Evolutionary conservation across 2,329 filamentous ascomycete genomes (phyloP).

Genomic region (Trichoderma polysporum): DNA sequence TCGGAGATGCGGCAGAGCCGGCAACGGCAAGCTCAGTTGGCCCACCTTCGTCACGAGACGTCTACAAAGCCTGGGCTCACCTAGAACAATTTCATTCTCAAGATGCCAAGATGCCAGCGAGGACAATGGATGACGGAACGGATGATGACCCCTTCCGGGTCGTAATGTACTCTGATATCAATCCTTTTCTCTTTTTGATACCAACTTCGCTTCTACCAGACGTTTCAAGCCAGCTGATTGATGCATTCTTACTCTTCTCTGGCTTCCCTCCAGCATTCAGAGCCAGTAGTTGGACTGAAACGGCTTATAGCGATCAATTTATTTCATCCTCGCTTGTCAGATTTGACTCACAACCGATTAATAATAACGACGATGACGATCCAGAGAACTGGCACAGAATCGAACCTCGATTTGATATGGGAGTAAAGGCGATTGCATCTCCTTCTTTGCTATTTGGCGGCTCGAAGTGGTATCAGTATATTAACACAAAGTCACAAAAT

Average conservation of each 20-base stretch:
- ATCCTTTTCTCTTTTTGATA: constrained; percentile 58
- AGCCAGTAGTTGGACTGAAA: constrained; percentile 31
- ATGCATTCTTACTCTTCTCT: constrained; percentile 70
- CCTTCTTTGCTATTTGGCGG: constrained; percentile 55
- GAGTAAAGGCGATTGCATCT: constrained; percentile 36
- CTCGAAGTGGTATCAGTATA: constrained; percentile 45
- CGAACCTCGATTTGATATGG: constrained; percentile 33
- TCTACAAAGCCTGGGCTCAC: constrained; percentile 52
- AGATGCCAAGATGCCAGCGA: constrained; percentile 62
- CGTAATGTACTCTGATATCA: constrained; percentile 75
- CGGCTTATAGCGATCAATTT: constrained; percentile 35
- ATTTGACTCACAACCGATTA: neutral
- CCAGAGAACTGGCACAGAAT: constrained; percentile 28
- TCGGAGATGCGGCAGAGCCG: constrained; percentile 44
- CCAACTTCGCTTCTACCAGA: constrained; percentile 38
- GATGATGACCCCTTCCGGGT: constrained; percentile 83
- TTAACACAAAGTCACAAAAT: constrained; percentile 31
- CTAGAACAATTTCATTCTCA: constrained; percentile 53
- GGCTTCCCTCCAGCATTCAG: constrained; percentile 55
- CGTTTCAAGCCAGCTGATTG: constrained; percentile 53
- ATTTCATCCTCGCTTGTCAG: constrained; percentile 22
- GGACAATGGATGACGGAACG: constrained; percentile 70
- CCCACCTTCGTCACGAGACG: constrained; percentile 38
- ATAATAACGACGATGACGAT: constrained; percentile 21
- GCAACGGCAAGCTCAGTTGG: constrained; percentile 20